Base-by-base conservation (phyloP, 1,284 basidiomycete genomes). In the Pseudozyma thailandica region DNA sequence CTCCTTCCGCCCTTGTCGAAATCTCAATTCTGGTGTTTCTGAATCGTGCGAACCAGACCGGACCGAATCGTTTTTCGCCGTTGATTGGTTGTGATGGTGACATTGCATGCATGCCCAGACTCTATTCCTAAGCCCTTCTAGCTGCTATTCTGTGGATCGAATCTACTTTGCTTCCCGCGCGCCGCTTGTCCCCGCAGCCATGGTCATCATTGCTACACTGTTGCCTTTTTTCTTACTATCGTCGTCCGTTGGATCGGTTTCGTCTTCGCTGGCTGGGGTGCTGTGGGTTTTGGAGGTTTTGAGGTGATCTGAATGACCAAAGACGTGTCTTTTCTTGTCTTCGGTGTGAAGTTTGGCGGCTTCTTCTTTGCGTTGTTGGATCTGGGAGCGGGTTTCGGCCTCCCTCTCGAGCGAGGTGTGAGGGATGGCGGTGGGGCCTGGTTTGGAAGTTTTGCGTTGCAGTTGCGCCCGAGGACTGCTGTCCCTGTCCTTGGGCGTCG, bases 351-450 rank as follows among this genome's bases (percentile, higher is more conserved):
- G 41, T 12, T 45, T 54, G 21, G 66, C 66, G 3, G 66, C 59
- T 39, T 70, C 66, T 33, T 59, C 50, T 37, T 70, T 63, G 27
- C 66, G 59, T 20, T 63, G 59, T 28, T 70, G 50, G 60, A 70
- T 70, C 35, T 70, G 59, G 7, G 30, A 33, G 41, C 55, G 55
- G 8, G 66, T 59, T 21, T 70, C 66, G 3, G 66, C 59, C 23
- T 70, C 59, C 4, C 66, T 38, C 16, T 62, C 55, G 26, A 70
- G 52, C n/a, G 66, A 62, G 16, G 55, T 70, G 18, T 70, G 56
- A 2, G 60, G 50, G 35, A 70, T 63, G 28, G 39, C 60, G 15
- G 66, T 63, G 7, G 55, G 44, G 2, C 50, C 58, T 1, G 58
- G 21, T 38, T 62, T 62, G 42, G 65, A 69, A 7, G 10, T 20